Conservation (phyloP, 1,284 basidiomycete genomes). For the Gymnopus androsaceus region DNA sequence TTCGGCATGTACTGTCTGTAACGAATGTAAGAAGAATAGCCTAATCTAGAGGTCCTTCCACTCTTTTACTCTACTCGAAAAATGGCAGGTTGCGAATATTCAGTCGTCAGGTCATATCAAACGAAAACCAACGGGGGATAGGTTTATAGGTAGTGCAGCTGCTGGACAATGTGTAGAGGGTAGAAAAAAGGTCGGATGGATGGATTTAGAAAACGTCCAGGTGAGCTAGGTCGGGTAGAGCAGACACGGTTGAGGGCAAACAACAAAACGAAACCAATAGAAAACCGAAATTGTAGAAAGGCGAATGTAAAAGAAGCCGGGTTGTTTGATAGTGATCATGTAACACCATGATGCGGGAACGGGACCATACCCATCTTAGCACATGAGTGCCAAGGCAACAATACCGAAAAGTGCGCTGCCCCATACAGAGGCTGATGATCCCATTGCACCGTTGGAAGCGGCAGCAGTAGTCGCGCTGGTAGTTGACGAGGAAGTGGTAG, state of each 20-base stretch:
- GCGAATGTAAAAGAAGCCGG: constrained; percentile 11
- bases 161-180: too few relatives aligned
- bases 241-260: constrained; percentile 10
- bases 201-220: not conserved
- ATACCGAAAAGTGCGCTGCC: constrained; percentile 36
- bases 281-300: constrained; percentile 5
- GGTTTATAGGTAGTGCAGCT: not conserved
- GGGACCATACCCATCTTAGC: constrained; percentile 26
- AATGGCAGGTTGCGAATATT: not conserved
- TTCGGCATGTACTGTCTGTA: constrained; percentile 2
- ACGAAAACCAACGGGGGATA: not conserved
- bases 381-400: constrained; percentile 36
- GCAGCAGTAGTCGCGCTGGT: constrained; percentile 8
- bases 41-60: not conserved
- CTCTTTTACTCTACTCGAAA: not conserved
- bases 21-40: constrained; percentile 13
- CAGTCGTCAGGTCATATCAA: not conserved
- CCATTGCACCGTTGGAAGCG: constrained; percentile 3
- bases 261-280: constrained; percentile 1
- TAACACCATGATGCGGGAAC: not conserved
- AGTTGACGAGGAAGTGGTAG: constrained; percentile 3
- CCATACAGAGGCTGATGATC: constrained; percentile 28
- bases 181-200: too few relatives aligned
- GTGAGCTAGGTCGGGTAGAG: constrained; percentile 21
- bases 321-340: too few relatives aligned